These are phyloP conservation scores for Candida loeiensis DNA, from an alignment of 805 yeast species.

Conservation along the genomic window DNA sequence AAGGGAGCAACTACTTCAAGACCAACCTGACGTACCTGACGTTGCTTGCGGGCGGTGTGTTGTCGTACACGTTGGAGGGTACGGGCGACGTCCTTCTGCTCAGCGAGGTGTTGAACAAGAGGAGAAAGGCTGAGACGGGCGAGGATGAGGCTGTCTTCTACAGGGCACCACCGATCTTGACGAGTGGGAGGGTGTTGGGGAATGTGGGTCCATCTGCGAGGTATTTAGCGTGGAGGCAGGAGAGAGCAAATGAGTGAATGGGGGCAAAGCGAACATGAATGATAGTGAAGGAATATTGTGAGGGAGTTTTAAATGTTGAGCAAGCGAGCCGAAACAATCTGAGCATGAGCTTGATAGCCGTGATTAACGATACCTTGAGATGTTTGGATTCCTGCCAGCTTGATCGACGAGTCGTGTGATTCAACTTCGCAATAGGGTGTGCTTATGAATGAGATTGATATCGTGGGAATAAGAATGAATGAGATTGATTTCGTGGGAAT, in stretches of 20 bases:
- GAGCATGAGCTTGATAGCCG: no score
- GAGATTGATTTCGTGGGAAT: not conserved
- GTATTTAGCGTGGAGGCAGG: constrained; percentile 55
- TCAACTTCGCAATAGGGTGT: no score
- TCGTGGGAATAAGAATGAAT: not conserved
- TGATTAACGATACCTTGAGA: no score
- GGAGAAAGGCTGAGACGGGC: constrained; percentile 16
- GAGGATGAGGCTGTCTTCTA: constrained; percentile 50
- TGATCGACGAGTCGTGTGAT: no score
- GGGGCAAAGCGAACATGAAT: no score
- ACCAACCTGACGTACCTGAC: constrained; percentile 35
- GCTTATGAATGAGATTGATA: not conserved
- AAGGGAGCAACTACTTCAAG: constrained; percentile 22
- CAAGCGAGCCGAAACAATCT: no score
- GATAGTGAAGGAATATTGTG: no score
- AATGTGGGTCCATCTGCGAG: constrained; percentile 77
- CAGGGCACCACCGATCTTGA: constrained; percentile 58
- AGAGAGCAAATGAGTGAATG: not conserved
- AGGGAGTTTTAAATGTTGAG: no score
- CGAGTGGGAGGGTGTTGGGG: constrained; percentile 42
- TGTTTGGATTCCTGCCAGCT: no score
- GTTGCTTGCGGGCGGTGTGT: constrained; percentile 36
- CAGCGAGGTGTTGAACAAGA: constrained; percentile 25
- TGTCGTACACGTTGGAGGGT: constrained; percentile 29
- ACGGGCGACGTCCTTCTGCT: constrained; percentile 15